Evolutionary conservation across 2,329 filamentous ascomycete species (phyloP), one percentile per base, ranked within the genome.

Genomic region (Ampelomyces quisqualis): DNA sequence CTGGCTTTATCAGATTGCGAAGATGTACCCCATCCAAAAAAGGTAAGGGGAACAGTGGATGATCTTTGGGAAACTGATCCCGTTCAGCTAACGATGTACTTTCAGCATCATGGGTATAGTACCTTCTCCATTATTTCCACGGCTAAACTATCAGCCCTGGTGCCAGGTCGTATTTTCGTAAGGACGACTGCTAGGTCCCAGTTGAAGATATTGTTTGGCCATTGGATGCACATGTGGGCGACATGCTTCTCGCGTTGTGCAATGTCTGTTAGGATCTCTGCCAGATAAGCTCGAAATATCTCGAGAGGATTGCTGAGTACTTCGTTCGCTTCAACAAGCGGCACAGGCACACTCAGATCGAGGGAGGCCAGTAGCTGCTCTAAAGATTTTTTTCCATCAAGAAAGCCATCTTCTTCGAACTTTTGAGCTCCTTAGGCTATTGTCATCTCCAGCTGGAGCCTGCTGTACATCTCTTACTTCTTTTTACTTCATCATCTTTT

Each of bases 1-100:
- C 71, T 7, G 74, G 67, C 62, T 81, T 82, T 71, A 86, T 77
- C 68, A 80, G 85, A 65, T 90, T 84, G 47, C 81, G 78, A 23
- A 90, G 65, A 58, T 87, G 87, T 30, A 81, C 76, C 30, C 80
- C 81, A 40, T 72, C 75, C 4, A 72, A 67, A 8, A 74, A 70
- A 8, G 85, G 85, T 53, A 81, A 81, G 40, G 80, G 74, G 49
- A 88, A 78, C 13, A 89, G 75, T 10, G 81, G 74, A 50, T 80
- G 81, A 41, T 83, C 77, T 45, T 81, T 77, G 23, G 85, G 84
- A 62, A 86, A 88, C 81, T 86, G 47, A 7, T 14, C 21, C 3
- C 9, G 2, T 17, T 43, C 13, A 37, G 23, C 8, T 11, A 26
- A 26, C 13, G 13, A 11, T 11, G 18, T 5, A 7, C 14, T 19